Evolutionary conservation across 768 basidiomycete species (phyloP).

Genomic region (Atractiella rhizophila): DNA sequence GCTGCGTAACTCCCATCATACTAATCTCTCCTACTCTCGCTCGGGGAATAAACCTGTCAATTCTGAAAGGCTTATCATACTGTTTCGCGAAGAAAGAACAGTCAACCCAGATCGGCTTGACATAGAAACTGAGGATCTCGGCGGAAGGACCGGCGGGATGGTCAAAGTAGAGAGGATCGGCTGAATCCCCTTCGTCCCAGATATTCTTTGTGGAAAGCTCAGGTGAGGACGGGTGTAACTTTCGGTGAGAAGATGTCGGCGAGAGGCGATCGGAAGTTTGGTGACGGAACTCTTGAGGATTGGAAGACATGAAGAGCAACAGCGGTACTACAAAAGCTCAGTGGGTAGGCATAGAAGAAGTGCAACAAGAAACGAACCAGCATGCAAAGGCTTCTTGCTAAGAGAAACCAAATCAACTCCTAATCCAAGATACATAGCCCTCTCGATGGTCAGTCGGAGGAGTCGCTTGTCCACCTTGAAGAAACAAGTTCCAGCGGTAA

Average conservation of each 20-base stretch:
- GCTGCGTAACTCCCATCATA: constrained; percentile 1
- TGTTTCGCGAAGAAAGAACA: constrained; percentile 24
- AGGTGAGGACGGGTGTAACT: not conserved
- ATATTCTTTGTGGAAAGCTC: not conserved
- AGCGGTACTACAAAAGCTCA: too few species aligned
- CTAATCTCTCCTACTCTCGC: not conserved
- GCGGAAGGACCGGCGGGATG: constrained; percentile 8
- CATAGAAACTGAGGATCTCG: constrained; percentile 35
- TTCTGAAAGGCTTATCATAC: constrained; percentile 25
- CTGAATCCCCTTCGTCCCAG: constrained; percentile 1
- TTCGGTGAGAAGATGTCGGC: too few species aligned
- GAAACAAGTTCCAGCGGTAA: constrained; percentile 83
- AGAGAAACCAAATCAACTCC: constrained; percentile 65
- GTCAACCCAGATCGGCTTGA: constrained; percentile 22
- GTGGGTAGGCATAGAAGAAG: too few species aligned
- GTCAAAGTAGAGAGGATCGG: constrained; percentile 21
- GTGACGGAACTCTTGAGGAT: too few species aligned
- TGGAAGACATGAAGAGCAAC: too few species aligned
- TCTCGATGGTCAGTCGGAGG: constrained; percentile 67
- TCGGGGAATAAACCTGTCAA: constrained; percentile 47
- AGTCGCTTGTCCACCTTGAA: constrained; percentile 77
- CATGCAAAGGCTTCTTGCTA: constrained; percentile 72
- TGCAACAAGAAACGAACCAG: constrained; percentile 82
- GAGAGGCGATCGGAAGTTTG: not conserved
- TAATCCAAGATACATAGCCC: constrained; percentile 82